Conservation (phyloP, 345 rosid species). For the Microthlaspi erraticum region DNA sequence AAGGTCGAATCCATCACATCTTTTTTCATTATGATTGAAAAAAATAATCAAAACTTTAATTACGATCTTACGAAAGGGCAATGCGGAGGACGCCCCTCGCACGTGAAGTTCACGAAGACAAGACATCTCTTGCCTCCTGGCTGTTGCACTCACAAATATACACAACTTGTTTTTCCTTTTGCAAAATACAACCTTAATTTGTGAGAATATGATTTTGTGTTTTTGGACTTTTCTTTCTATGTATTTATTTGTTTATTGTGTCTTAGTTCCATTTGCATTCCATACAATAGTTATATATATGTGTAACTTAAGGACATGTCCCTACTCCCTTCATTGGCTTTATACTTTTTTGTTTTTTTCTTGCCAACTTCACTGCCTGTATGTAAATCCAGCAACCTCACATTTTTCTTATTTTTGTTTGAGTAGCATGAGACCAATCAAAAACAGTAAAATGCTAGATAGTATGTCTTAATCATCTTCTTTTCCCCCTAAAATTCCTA, state of each 20-base stretch:
- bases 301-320: slow-evolving; percentile 6
- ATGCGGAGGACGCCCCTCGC: slow-evolving; percentile 24
- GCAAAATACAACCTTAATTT: background rate
- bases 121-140: slow-evolving; percentile 40
- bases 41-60: slow-evolving; percentile 21
- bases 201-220: background rate
- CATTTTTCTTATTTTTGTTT: background rate
- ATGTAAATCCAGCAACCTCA: background rate
- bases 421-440: background rate
- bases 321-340: no score
- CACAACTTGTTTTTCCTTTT: no score
- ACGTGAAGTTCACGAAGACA: slow-evolving; percentile 42
- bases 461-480: background rate
- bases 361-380: background rate
- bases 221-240: slow-evolving; percentile 3
- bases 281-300: background rate
- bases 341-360: no score
- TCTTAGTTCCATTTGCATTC: background rate
- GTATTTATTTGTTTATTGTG: background rate
- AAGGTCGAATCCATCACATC: slow-evolving; percentile 38
- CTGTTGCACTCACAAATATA: slow-evolving; percentile 2
- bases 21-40: slow-evolving; percentile 5
- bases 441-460: background rate
- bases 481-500: no score
- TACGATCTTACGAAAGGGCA: slow-evolving; percentile 10